Evolutionary conservation across 2,329 filamentous ascomycete genomes (phyloP).

Genomic region (Raffaelea albimanens): DNA sequence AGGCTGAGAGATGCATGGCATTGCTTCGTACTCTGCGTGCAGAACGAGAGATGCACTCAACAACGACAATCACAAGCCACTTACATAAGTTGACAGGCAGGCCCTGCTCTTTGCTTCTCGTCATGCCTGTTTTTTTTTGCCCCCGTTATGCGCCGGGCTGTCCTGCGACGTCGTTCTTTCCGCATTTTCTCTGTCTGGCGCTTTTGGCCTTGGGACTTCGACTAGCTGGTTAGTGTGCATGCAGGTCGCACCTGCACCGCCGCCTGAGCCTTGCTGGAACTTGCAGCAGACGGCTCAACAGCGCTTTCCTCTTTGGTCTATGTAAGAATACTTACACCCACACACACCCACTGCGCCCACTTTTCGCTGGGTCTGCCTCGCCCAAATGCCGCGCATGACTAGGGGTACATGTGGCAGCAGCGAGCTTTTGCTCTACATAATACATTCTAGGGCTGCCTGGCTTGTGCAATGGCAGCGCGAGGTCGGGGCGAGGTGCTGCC

Average conservation of each 20-base stretch:
- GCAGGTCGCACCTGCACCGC: conserved; percentile 12
- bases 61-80: too few relatives aligned
- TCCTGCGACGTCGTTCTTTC: background rate
- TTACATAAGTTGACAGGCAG: too few relatives aligned
- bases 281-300: conserved; percentile 1
- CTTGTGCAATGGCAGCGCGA: background rate
- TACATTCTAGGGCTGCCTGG: too few relatives aligned
- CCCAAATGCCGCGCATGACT: conserved; percentile 9
- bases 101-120: too few relatives aligned
- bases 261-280: conserved; percentile 8
- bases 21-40: too few relatives aligned
- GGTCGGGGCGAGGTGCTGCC: background rate
- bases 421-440: too few relatives aligned
- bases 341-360: conserved; percentile 2
- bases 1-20: too few relatives aligned
- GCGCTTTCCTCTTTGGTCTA: background rate
- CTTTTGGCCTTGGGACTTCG: background rate
- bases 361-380: conserved; percentile 5
- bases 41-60: too few relatives aligned
- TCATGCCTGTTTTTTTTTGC: too few relatives aligned
- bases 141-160: background rate
- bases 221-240: background rate
- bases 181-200: background rate
- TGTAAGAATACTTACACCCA: background rate
- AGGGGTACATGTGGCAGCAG: background rate